Conservation (phyloP, 306 rosid genomes). For the Sesbania bispinosa region DNA sequence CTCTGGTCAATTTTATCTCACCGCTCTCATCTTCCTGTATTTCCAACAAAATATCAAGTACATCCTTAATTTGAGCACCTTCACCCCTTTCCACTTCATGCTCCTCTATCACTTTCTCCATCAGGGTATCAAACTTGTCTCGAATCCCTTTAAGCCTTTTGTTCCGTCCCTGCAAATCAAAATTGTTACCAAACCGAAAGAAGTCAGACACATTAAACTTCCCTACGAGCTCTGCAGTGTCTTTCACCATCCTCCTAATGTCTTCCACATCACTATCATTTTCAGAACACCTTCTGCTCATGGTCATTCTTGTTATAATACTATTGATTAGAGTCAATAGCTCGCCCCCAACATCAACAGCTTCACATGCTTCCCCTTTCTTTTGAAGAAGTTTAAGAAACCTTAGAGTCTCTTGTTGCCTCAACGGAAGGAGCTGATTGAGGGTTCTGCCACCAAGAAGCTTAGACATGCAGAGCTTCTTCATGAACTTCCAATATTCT, state of each 20-base stretch:
- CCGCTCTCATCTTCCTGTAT: slow-evolving; percentile 41
- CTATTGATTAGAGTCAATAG: slow-evolving; percentile 34
- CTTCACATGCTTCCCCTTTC: slow-evolving; percentile 32
- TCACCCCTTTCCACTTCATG: slow-evolving; percentile 31
- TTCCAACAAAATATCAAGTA: slow-evolving; percentile 53
- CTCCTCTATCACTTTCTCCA: slow-evolving; percentile 49
- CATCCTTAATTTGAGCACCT: slow-evolving; percentile 21
- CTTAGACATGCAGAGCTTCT: no score
- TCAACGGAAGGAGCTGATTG: no score
- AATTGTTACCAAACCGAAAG: slow-evolving; percentile 45
- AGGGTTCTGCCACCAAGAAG: no score
- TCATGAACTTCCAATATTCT: slow-evolving; percentile 56
- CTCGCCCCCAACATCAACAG: slow-evolving; percentile 39
- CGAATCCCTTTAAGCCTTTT: slow-evolving; percentile 28
- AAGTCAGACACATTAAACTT: slow-evolving; percentile 48
- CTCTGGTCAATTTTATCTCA: slow-evolving; percentile 43
- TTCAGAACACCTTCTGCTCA: slow-evolving; percentile 35
- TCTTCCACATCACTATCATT: slow-evolving; percentile 36
- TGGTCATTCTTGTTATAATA: slow-evolving; percentile 49
- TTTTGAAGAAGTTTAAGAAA: slow-evolving; percentile 5
- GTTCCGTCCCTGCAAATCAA: slow-evolving; percentile 50
- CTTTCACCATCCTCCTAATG: no score
- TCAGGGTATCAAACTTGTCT: slow-evolving; percentile 41
- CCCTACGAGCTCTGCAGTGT: no score
- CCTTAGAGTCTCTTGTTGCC: slow-evolving; percentile 37